These are phyloP conservation scores for Theobroma grandiflorum DNA, from an alignment of 441 rosid genomes.

Conservation along the genomic window DNA sequence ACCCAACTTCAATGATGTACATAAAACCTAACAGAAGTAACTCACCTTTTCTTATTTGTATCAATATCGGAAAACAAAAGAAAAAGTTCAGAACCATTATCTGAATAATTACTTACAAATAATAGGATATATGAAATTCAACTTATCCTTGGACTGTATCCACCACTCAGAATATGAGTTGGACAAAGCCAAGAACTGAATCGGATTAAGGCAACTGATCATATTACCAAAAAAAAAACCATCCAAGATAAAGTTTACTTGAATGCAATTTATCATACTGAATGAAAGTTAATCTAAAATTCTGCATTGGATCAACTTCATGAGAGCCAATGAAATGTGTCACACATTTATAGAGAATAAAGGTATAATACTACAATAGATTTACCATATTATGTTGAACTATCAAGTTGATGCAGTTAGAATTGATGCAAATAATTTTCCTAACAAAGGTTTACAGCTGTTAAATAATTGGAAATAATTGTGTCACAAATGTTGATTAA, in stretches of 20 bases:
- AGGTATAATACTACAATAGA: not conserved
- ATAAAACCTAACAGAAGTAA: not conserved
- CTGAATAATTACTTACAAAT: slow-evolving; percentile 6
- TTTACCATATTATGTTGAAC: not conserved
- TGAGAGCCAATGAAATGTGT: not conserved
- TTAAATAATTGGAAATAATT: not conserved
- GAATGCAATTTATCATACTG: not conserved
- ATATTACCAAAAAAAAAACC: not conserved
- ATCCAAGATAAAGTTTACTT: not conserved
- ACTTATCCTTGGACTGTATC: not conserved
- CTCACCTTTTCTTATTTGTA: not conserved
- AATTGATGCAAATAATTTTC: not conserved
- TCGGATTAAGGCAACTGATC: not conserved
- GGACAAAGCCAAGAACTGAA: slow-evolving; percentile 8
- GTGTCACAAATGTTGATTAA: not conserved
- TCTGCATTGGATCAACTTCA: not conserved
- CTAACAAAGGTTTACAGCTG: not conserved
- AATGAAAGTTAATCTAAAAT: not conserved
- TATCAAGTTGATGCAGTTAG: not conserved
- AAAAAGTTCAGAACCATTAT: not conserved
- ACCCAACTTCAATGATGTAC: not conserved
- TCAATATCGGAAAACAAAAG: not conserved
- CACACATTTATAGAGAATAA: not conserved
- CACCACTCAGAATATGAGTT: slow-evolving; percentile 3
- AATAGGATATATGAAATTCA: slow-evolving; percentile 14